phyloP scores from a whole-genome alignment of 2,329 filamentous ascomycete species.

The Trichoderma oligosporum region DNA sequence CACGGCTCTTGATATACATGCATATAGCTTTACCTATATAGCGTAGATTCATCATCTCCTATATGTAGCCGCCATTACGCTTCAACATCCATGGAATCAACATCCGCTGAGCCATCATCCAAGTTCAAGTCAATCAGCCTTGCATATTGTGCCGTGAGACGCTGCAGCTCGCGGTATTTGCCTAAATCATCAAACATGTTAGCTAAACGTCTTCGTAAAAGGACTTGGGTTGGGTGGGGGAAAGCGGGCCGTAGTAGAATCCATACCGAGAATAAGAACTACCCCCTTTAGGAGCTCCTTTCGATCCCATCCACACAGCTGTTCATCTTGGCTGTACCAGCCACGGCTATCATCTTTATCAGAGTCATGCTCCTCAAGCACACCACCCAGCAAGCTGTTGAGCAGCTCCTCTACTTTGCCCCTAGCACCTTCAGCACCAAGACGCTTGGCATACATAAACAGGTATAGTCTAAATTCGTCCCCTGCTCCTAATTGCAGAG shows the following conservation, averaged over 20 bases:
- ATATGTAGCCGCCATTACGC: conserved; percentile 22
- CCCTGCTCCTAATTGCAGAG: conserved; percentile 75
- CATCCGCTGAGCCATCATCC: conserved; percentile 43
- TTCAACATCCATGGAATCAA: conserved; percentile 44
- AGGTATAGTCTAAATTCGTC: conserved; percentile 94
- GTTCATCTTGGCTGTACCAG: conserved; percentile 42
- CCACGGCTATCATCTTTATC: conserved; percentile 36
- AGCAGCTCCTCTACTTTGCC: conserved; percentile 91
- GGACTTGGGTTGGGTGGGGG: neutral
- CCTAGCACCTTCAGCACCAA: conserved; percentile 83
- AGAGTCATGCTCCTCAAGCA: conserved; percentile 52
- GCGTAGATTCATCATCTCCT: neutral
- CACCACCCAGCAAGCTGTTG: conserved; percentile 73
- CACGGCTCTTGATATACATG: neutral
- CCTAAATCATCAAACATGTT: conserved; percentile 51
- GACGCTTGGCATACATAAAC: conserved; percentile 96
- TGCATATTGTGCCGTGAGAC: conserved; percentile 92
- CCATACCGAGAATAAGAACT: conserved; percentile 81
- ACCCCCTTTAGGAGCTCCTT: conserved; percentile 85
- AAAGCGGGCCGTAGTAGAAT: too few species aligned
- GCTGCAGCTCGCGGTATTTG: conserved; percentile 91
- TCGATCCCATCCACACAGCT: conserved; percentile 86
- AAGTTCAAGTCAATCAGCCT: conserved; percentile 65
- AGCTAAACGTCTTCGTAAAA: conserved; percentile 29
- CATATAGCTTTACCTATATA: neutral